phyloP scores from a whole-genome alignment of 331 rosid genomes.

The Erythrophleum ivorense region DNA sequence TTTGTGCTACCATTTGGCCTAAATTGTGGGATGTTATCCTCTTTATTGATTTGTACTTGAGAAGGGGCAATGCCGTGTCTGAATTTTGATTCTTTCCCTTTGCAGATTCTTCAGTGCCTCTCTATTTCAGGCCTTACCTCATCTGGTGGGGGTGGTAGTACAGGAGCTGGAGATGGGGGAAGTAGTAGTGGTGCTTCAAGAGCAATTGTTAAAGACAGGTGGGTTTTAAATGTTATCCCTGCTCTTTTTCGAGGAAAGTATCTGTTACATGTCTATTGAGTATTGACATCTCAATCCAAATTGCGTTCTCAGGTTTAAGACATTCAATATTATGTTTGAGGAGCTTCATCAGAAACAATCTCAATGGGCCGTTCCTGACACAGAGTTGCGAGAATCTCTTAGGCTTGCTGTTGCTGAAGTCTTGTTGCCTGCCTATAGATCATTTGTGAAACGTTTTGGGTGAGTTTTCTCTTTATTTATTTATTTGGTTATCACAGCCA shows the following conservation, averaged over 20 bases:
- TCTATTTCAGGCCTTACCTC: constrained; percentile 88
- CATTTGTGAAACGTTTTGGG: constrained; percentile 93
- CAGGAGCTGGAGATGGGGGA: constrained; percentile 75
- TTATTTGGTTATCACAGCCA: background rate
- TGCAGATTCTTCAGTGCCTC: constrained; percentile 90
- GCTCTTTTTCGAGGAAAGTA: background rate
- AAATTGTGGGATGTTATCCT: background rate
- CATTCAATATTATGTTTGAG: constrained; percentile 89
- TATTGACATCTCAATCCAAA: constrained; percentile 21
- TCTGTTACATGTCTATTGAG: constrained; percentile 19
- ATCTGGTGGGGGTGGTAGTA: constrained; percentile 84
- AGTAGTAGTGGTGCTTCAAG: constrained; percentile 89
- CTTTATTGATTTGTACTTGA: constrained; percentile 4
- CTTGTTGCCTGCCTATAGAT: constrained; percentile 92
- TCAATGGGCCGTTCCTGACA: constrained; percentile 97
- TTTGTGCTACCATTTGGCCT: constrained; percentile 10
- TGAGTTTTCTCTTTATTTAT: constrained; percentile 44
- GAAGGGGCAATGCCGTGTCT: constrained; percentile 29
- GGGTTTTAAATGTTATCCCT: constrained; percentile 20
- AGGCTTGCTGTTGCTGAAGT: constrained; percentile 98
- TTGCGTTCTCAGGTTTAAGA: constrained; percentile 72
- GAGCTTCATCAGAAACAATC: constrained; percentile 98
- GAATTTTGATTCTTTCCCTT: constrained; percentile 42
- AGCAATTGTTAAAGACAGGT: constrained; percentile 90
- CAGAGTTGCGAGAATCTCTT: constrained; percentile 92